phyloP scores from a whole-genome alignment of 176 grass and related monocot species.

The Avena sativa region DNA sequence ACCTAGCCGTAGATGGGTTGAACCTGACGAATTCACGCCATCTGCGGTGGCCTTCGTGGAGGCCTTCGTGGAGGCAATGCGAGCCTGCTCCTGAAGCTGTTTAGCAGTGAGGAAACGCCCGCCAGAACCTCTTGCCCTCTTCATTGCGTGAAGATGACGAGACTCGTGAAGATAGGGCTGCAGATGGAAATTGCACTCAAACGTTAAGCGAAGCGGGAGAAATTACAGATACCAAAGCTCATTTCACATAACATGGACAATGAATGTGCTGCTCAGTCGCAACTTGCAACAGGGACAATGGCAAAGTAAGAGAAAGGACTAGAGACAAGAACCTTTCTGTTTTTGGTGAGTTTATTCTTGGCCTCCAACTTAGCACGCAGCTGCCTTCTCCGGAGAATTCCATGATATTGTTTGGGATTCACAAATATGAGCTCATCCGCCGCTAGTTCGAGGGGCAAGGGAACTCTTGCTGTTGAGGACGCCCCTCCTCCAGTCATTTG shows the following conservation, averaged over 20 bases:
- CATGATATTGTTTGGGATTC: slow-evolving; percentile 87
- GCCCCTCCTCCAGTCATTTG: slow-evolving; percentile 37
- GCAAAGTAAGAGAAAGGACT: slow-evolving; percentile 11
- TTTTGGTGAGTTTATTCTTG: slow-evolving; percentile 65
- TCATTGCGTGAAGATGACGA: slow-evolving; percentile 81
- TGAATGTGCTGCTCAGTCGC: background rate
- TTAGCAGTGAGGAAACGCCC: slow-evolving; percentile 79
- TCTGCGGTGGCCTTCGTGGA: background rate
- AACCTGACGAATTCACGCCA: slow-evolving; percentile 22
- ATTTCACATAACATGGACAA: background rate
- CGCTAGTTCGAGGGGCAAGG: slow-evolving; percentile 71
- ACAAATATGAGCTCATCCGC: slow-evolving; percentile 81
- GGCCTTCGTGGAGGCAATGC: background rate
- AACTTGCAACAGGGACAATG: background rate
- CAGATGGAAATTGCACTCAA: background rate
- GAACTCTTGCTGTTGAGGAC: slow-evolving; percentile 53
- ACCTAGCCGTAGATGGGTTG: slow-evolving; percentile 38
- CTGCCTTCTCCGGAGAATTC: slow-evolving; percentile 83
- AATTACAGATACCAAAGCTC: background rate
- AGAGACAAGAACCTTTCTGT: slow-evolving; percentile 58
- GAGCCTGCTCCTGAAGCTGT: slow-evolving; percentile 50
- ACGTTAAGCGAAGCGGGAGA: background rate
- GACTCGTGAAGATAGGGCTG: slow-evolving; percentile 92
- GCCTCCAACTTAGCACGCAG: slow-evolving; percentile 88
- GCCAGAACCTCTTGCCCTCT: slow-evolving; percentile 68